Evolutionary conservation across 2,329 filamentous ascomycete genomes (phyloP).

Genomic region (Colletotrichum lindemuthianum): DNA sequence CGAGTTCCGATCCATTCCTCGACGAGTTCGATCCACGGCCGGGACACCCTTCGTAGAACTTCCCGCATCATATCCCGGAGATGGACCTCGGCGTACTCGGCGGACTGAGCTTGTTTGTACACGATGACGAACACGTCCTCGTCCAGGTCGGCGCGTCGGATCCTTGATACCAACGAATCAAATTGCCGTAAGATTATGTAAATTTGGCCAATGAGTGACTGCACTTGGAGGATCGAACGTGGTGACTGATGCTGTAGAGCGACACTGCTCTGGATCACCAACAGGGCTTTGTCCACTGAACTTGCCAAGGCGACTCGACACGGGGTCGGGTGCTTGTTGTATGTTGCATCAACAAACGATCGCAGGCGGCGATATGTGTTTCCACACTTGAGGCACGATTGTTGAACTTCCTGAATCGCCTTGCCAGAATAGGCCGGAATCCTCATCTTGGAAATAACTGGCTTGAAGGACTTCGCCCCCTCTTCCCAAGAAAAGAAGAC

Average conservation of each 20-base stretch:
- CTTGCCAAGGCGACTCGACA: conserved; percentile 63
- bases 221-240: conserved; percentile 63
- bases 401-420: conserved; percentile 57
- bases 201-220: conserved; percentile 58
- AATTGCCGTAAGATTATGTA: conserved; percentile 62
- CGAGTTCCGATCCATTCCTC: conserved; percentile 80
- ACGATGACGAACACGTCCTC: conserved; percentile 70
- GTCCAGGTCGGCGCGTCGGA: conserved; percentile 60
- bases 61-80: conserved; percentile 74
- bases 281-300: conserved; percentile 58
- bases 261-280: conserved; percentile 60
- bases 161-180: conserved; percentile 58
- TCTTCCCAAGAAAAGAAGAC: conserved; percentile 74
- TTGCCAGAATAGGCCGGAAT: conserved; percentile 67
- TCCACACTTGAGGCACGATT: conserved; percentile 58
- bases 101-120: conserved; percentile 69
- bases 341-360: conserved; percentile 58
- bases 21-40: conserved; percentile 74
- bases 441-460: conserved; percentile 56
- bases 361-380: conserved; percentile 57
- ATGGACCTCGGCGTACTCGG: conserved; percentile 71
- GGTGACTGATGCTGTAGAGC: conserved; percentile 53
- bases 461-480: conserved; percentile 61
- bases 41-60: conserved; percentile 69
- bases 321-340: conserved; percentile 54